phyloP scores from a whole-genome alignment of 2,329 filamentous ascomycete species.

The Furcasterigmium sp. region DNA sequence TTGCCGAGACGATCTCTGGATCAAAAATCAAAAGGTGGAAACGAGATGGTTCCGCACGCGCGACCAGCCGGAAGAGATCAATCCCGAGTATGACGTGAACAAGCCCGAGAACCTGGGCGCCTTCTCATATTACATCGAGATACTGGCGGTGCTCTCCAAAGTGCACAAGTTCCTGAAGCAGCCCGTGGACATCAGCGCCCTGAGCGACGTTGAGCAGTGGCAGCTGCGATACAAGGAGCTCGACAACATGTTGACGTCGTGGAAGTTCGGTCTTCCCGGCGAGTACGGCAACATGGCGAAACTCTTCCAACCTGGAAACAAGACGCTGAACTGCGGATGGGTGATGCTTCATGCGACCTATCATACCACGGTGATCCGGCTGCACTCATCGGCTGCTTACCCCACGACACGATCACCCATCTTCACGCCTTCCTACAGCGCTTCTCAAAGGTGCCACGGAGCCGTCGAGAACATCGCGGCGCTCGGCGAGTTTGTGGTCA shows the following conservation, averaged over 20 bases:
- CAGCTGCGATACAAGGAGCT: slow-evolving; percentile 81
- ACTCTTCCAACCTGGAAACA: slow-evolving; percentile 65
- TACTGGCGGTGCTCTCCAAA: slow-evolving; percentile 78
- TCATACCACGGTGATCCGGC: slow-evolving; percentile 81
- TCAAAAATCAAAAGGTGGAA: slow-evolving; percentile 77
- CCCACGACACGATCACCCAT: slow-evolving; percentile 83
- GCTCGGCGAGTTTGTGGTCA: slow-evolving; percentile 72
- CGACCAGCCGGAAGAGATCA: slow-evolving; percentile 32
- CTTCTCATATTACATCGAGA: slow-evolving; percentile 87
- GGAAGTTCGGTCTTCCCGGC: slow-evolving; percentile 77
- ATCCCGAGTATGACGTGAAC: slow-evolving; percentile 58
- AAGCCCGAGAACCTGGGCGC: slow-evolving; percentile 78
- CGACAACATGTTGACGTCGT: slow-evolving; percentile 71
- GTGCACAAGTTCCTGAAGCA: slow-evolving; percentile 87
- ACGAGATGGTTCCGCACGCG: slow-evolving; percentile 72
- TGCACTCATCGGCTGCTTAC: slow-evolving; percentile 90
- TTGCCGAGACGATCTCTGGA: slow-evolving; percentile 81
- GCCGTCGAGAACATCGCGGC: slow-evolving; percentile 80
- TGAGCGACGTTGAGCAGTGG: slow-evolving; percentile 85
- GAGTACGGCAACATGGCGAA: slow-evolving; percentile 84
- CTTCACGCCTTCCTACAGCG: slow-evolving; percentile 83
- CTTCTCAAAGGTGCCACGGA: slow-evolving; percentile 74
- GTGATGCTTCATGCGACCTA: slow-evolving; percentile 90
- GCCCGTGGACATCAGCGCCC: slow-evolving; percentile 80
- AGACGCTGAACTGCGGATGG: slow-evolving; percentile 74